Base-by-base conservation (phyloP, 1,284 basidiomycete species). In the Tremellales sp. region DNA sequence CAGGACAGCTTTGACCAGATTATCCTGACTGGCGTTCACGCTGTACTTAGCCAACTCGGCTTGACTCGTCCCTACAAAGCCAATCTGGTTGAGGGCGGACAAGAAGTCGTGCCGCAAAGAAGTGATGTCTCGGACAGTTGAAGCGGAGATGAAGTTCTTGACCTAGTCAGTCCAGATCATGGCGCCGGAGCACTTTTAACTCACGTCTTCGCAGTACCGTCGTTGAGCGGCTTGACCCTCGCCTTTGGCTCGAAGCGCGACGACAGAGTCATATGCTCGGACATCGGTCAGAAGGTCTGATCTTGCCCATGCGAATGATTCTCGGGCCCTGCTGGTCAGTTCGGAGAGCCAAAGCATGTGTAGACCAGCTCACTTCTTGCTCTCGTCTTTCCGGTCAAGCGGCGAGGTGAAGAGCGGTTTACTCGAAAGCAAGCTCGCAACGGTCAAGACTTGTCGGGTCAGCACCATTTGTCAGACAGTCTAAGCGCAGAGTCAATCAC, bases 281-380 rank as follows among this genome's bases (percentile, higher is more conserved):
- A 83, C 79, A 60, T 92, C 87, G 0, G 89, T 90, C 24, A 97
- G 75, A 4, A 97, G 77, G 65, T 97, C 93, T 57, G 89, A 93
- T 51, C 85, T 83, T n/a, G 79, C 84, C 11, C 76, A 79, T 8
- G 81, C 75, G 62, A 91, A 91, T 10, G 78, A 78, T 41, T 79
- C 77, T 51, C 85, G 80, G 3, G 88, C 86, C 54, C 85, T 89
- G 19, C 49, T 37, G 44, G 56, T 45, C 29, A 48, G 40, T 43
- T 24, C 35, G 35, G n/a, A 11, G 21, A 44, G 11, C 37, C 36
- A 23, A n/a, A 21, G 12, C 5, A 19, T 27, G 3, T 13, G 5
- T 21, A 5, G 3, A 12, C n/a, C n/a, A 40, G 57, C 80, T 49
- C 63, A 89, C 84, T 78, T 78, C 45, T 77, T 80, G 6, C 85